Conservation (phyloP, 768 basidiomycete genomes). For the Thelephora aurantiotincta region DNA sequence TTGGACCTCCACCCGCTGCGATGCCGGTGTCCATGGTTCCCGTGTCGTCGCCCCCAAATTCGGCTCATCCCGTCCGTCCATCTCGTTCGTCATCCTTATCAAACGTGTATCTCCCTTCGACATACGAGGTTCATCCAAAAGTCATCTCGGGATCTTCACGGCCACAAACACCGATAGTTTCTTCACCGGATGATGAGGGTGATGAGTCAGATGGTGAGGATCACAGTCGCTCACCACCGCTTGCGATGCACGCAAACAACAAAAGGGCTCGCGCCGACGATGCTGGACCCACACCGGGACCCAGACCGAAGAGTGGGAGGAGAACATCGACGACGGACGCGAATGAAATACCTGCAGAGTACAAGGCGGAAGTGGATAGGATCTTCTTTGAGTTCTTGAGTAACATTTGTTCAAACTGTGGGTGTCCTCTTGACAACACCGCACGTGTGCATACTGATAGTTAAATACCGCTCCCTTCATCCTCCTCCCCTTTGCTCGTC, state of each 20-base stretch:
- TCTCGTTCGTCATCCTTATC: slow-evolving; percentile 20
- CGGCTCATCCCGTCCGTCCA: slow-evolving; percentile 10
- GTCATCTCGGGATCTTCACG: slow-evolving; percentile 11
- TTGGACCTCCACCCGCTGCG: slow-evolving; percentile 1
- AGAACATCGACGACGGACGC: slow-evolving; percentile 18
- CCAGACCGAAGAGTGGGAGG: slow-evolving; percentile 15
- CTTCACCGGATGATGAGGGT: slow-evolving; percentile 20
- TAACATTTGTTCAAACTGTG: slow-evolving; percentile 79
- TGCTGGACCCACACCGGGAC: slow-evolving; percentile 13
- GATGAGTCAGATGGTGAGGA: slow-evolving; percentile 13
- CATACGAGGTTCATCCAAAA: slow-evolving; percentile 13
- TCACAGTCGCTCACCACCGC: slow-evolving; percentile 8
- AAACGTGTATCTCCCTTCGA: slow-evolving; percentile 15
- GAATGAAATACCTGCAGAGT: slow-evolving; percentile 69
- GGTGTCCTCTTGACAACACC: slow-evolving; percentile 19
- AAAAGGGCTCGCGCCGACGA: slow-evolving; percentile 13
- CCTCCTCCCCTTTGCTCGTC: slow-evolving; percentile 5
- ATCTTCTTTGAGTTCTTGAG: slow-evolving; percentile 88
- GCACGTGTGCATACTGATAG: neutral
- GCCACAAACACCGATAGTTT: slow-evolving; percentile 10
- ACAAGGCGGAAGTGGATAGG: slow-evolving; percentile 69
- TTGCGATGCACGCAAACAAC: slow-evolving; percentile 14
- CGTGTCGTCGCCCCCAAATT: slow-evolving; percentile 7
- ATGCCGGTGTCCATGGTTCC: slow-evolving; percentile 7
- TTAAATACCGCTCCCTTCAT: neutral